These are phyloP conservation scores for Stylosanthes scabra DNA, from an alignment of 331 rosid genomes.

Conservation along the genomic window DNA sequence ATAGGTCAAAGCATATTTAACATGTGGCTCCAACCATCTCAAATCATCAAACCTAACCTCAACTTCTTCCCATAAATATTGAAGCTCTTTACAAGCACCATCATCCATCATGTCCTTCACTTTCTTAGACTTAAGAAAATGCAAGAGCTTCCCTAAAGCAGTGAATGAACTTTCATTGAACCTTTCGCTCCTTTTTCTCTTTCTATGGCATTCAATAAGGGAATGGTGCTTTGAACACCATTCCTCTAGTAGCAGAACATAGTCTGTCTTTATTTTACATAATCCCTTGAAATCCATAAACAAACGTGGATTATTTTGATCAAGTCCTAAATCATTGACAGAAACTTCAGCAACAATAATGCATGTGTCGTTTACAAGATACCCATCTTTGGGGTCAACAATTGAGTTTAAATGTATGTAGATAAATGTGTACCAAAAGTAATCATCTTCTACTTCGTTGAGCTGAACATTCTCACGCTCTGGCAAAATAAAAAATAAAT, in stretches of 20 bases:
- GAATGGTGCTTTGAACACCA: conserved; percentile 7
- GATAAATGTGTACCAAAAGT: too few species aligned
- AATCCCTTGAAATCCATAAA: not conserved
- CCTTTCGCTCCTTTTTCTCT: not conserved
- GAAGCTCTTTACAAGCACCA: not conserved
- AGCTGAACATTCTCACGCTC: too few species aligned
- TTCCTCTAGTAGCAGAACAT: conserved; percentile 10
- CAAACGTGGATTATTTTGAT: not conserved
- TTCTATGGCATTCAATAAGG: not conserved
- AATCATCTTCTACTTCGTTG: too few species aligned
- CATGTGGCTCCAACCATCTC: conserved; percentile 26
- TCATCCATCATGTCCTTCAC: conserved; percentile 16
- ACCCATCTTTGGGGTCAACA: conserved; percentile 33
- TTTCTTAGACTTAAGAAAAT: conserved; percentile 13
- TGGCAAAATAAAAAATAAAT: too few species aligned
- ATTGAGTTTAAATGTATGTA: too few species aligned
- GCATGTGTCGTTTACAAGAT: conserved; percentile 50
- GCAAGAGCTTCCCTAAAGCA: conserved; percentile 8
- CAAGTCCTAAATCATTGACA: conserved; percentile 8
- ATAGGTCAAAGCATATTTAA: conserved; percentile 19
- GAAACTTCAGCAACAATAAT: conserved; percentile 56
- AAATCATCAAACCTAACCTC: conserved; percentile 16
- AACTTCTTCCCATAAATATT: conserved; percentile 24
- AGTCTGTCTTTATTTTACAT: conserved; percentile 5
- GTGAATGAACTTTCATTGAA: conserved; percentile 27